A percentile compares a stretch with the other conserved stretches of the same genome.
Evolutionary conservation across 192 early-diverging fungal genomes (phyloP).

Genomic region (Coemansia sp.): DNA sequence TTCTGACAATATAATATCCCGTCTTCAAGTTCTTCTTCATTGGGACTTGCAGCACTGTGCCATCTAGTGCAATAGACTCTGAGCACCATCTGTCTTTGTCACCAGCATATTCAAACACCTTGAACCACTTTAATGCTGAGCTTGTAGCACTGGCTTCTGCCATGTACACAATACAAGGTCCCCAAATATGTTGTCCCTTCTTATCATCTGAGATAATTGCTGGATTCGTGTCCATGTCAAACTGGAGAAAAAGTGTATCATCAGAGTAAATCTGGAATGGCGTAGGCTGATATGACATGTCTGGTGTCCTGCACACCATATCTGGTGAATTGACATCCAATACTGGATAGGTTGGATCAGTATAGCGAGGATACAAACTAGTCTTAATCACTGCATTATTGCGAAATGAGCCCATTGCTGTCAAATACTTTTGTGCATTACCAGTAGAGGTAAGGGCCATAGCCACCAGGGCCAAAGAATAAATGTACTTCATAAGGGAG

Average conservation of each 20-base stretch:
- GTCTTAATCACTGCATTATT: not conserved
- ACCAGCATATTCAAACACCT: not conserved
- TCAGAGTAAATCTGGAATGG: not conserved
- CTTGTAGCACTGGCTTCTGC: not conserved
- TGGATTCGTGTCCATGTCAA: not conserved
- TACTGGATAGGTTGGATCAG: not conserved
- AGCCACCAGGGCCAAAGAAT: slow-evolving; percentile 4
- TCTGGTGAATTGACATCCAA: not conserved
- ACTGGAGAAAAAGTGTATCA: not conserved
- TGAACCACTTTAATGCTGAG: not conserved
- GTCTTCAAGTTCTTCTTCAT: slow-evolving; percentile 5
- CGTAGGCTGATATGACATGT: not conserved
- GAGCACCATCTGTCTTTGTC: slow-evolving; percentile 1
- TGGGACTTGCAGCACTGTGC: not conserved
- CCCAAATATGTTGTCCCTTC: slow-evolving; percentile 9
- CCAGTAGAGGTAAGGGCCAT: not conserved
- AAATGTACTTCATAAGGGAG: not conserved
- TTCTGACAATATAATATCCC: not conserved
- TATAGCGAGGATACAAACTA: not conserved
- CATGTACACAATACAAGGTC: slow-evolving; percentile 5
- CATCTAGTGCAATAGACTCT: not conserved
- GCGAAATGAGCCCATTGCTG: not conserved
- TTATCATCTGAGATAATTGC: not conserved
- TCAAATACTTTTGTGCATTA: not conserved
- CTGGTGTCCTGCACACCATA: not conserved